These are phyloP conservation scores for Sporodiniella umbellata DNA, from an alignment of 371 early-diverging fungal genomes.

Conservation along the genomic window DNA sequence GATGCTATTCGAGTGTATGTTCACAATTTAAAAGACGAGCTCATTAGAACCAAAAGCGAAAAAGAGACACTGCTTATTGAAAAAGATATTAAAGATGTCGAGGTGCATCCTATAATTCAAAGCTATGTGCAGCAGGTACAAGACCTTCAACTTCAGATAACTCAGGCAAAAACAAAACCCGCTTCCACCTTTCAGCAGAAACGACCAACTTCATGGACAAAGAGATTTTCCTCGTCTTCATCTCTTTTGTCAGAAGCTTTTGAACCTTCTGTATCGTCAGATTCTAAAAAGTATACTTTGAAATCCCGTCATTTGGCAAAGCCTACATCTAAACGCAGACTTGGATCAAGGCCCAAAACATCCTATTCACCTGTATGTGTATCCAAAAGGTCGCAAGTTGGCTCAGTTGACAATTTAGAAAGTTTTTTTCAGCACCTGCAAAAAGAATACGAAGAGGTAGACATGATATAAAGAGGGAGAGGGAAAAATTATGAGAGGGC, in stretches of 20 bases:
- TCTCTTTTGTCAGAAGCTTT: not conserved
- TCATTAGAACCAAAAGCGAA: slow-evolving; percentile 41
- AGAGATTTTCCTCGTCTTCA: not conserved
- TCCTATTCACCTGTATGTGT: not conserved
- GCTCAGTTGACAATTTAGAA: slow-evolving; percentile 1
- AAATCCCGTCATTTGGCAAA: not conserved
- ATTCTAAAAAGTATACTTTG: not conserved
- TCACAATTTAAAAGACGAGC: slow-evolving; percentile 29
- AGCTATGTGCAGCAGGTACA: slow-evolving; percentile 30
- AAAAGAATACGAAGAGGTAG: slow-evolving; percentile 6
- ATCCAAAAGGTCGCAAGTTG: not conserved
- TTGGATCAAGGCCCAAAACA: not conserved
- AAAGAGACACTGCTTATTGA: slow-evolving; percentile 41
- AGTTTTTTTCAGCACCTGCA: slow-evolving; percentile 3
- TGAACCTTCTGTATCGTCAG: not conserved
- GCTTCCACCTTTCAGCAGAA: not conserved
- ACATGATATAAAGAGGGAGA: not conserved
- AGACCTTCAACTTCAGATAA: slow-evolving; percentile 38
- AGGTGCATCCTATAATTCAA: slow-evolving; percentile 42
- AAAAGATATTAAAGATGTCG: slow-evolving; percentile 7
- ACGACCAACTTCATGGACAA: not conserved
- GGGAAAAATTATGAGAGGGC: not conserved
- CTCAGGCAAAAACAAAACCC: slow-evolving; percentile 22
- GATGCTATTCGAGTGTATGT: slow-evolving; percentile 33
- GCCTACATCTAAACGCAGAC: not conserved